Evolutionary conservation across 306 rosid species (phyloP), one percentile per base, ranked within the genome.

Genomic region (Vigna unguiculata): DNA sequence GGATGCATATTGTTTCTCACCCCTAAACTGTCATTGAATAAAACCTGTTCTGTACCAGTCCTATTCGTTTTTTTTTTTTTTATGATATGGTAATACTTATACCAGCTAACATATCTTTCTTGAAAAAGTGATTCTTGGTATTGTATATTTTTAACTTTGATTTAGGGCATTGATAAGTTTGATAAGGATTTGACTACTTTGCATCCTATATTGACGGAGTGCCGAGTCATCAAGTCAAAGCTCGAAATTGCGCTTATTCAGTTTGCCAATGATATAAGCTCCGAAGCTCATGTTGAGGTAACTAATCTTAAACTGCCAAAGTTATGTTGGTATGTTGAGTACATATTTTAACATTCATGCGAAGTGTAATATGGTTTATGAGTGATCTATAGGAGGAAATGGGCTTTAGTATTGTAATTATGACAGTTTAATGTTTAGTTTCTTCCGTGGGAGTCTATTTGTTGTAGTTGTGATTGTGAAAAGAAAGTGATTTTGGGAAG

Each of bases 251-350:
- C 89, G 40, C 78, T 90, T 72, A 90, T 93, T 82, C 97, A 91
- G 81, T 93, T 69, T 88, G 96, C 96, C 58, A 93, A 91, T 81
- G 97, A 88, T 83, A 91, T 93, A 77, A 93, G 97, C 85, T 93
- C 98, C 30, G 93, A 93, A 86, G 96, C 94, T 82, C 97, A 93
- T 86, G 80, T 93, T 58, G 91, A 90, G 94, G 97, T 93, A 86
- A 82, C 47, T 41, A 46, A 55, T 69, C 48, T 20, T 75, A 41
- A 60, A 71, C 46, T 25, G 28, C 62, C 53, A 30, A 17, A 61
- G 52, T 48, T 17, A 25, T 78, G 16, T 22, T 64, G 69, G 21
- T 77, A 46, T 72, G 52, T 16, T 72, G 12, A 51, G 16, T 28
- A 67, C 25, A 14, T 20, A 43, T 61, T 57, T 68, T 22, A 17